Conservation (phyloP, 2,329 filamentous ascomycete species). For the Colletotrichum godetiae region DNA sequence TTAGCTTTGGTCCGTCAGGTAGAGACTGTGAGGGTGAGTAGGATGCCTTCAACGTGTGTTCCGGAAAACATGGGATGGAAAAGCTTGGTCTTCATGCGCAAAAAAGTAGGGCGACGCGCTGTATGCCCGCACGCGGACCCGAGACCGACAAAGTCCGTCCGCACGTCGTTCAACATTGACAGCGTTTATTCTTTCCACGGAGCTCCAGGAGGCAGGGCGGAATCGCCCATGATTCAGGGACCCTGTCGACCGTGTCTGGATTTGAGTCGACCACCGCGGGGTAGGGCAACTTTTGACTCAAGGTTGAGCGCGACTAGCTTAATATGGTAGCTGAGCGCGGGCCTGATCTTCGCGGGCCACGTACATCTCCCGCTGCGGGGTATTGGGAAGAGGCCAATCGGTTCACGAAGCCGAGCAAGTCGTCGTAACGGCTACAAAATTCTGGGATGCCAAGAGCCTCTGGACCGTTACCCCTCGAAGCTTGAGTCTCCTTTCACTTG, state of each 20-base stretch:
- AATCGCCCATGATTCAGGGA: neutral
- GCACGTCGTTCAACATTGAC: conserved; percentile 1
- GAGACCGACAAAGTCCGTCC: neutral
- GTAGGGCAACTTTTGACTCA: conserved; percentile 17
- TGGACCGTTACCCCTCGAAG: neutral
- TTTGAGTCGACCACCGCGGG: neutral
- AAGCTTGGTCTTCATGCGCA: neutral
- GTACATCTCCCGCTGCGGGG: conserved; percentile 26
- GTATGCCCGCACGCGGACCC: neutral
- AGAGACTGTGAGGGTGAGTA: neutral
- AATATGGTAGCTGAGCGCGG: neutral
- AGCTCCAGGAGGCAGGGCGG: neutral
- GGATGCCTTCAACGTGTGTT: neutral
- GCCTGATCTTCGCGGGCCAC: conserved; percentile 8
- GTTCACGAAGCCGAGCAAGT: neutral
- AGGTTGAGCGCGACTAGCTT: neutral
- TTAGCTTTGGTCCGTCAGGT: neutral
- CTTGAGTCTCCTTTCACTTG: neutral
- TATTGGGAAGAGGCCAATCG: neutral
- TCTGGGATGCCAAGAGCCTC: conserved; percentile 15
- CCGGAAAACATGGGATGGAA: neutral
- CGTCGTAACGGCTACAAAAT: conserved; percentile 1
- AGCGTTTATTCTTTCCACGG: conserved; percentile 9
- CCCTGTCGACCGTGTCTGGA: too few relatives aligned
- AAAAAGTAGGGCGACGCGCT: neutral